Conservation (phyloP, 345 rosid genomes). For the Ceriops decandra region DNA sequence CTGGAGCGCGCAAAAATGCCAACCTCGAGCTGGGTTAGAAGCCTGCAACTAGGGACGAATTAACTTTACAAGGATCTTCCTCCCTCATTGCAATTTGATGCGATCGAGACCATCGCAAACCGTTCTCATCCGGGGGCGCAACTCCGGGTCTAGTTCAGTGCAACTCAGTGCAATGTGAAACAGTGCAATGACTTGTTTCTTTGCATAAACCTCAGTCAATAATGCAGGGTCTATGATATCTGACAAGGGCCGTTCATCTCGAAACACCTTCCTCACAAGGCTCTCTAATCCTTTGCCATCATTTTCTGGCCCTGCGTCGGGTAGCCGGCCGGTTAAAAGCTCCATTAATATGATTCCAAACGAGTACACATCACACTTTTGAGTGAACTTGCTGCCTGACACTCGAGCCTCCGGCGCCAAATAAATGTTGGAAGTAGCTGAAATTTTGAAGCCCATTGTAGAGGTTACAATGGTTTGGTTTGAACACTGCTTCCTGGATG, state of each 20-base stretch:
- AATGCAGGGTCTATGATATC: slow-evolving; percentile 75
- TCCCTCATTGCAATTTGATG: slow-evolving; percentile 41
- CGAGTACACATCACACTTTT: slow-evolving; percentile 83
- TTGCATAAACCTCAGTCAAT: slow-evolving; percentile 50
- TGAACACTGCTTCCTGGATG: slow-evolving; percentile 43
- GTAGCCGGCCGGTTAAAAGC: slow-evolving; percentile 63
- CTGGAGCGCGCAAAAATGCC: neutral
- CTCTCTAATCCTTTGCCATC: slow-evolving; percentile 63
- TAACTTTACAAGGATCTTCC: slow-evolving; percentile 19
- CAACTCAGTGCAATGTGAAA: slow-evolving; percentile 86
- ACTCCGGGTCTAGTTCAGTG: slow-evolving; percentile 79
- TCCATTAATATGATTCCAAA: slow-evolving; percentile 85
- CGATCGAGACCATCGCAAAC: slow-evolving; percentile 81
- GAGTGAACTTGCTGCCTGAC: slow-evolving; percentile 60
- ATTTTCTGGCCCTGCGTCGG: slow-evolving; percentile 54
- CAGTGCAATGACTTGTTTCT: slow-evolving; percentile 61
- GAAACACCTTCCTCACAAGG: slow-evolving; percentile 59
- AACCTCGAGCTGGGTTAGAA: neutral
- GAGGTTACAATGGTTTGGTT: slow-evolving; percentile 41
- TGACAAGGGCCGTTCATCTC: slow-evolving; percentile 58
- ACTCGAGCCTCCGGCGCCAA: slow-evolving; percentile 82
- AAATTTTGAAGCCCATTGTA: slow-evolving; percentile 39
- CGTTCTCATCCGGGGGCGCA: slow-evolving; percentile 83
- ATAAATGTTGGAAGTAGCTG: slow-evolving; percentile 47
- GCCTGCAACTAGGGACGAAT: slow-evolving; percentile 2